Conservation (phyloP, 306 rosid species). For the Mimosa pudica region DNA sequence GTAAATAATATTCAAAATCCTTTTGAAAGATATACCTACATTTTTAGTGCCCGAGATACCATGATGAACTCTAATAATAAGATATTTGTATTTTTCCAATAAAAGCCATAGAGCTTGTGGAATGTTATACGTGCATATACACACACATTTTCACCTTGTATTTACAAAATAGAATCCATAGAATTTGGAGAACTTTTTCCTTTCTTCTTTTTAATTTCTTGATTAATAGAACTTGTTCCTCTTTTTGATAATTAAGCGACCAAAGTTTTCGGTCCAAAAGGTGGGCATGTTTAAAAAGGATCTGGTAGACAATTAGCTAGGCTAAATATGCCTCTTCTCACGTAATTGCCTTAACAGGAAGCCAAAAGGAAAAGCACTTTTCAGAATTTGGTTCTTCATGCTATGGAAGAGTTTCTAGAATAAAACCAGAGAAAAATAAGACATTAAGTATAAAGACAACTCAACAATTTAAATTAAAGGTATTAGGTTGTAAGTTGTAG, state of each 20-base stretch:
- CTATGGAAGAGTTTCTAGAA: slow-evolving; percentile 15
- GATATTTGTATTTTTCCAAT: too few species aligned
- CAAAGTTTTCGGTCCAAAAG: neutral
- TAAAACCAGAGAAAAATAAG: neutral
- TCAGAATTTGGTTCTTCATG: slow-evolving; percentile 40
- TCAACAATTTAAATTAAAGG: neutral
- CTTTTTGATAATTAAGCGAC: neutral
- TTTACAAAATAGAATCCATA: slow-evolving; percentile 19
- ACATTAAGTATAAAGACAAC: neutral
- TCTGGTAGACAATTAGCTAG: neutral
- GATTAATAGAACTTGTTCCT: neutral
- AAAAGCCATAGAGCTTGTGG: slow-evolving; percentile 3
- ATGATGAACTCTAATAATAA: too few species aligned
- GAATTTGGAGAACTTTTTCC: slow-evolving; percentile 39
- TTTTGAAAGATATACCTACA: too few species aligned
- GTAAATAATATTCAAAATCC: neutral
- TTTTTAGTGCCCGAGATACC: too few species aligned
- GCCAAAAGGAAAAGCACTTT: slow-evolving; percentile 33
- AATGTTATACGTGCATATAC: neutral
- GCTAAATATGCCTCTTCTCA: slow-evolving; percentile 17
- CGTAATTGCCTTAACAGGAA: slow-evolving; percentile 31
- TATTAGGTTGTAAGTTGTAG: neutral
- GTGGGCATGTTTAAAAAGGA: slow-evolving; percentile 24
- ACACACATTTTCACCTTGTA: neutral
- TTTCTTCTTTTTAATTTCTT: neutral